A percentile compares a stretch with the other conserved stretches of the same genome.
phyloP scores from a whole-genome alignment of 306 rosid species.

The Rosa rugosa region DNA sequence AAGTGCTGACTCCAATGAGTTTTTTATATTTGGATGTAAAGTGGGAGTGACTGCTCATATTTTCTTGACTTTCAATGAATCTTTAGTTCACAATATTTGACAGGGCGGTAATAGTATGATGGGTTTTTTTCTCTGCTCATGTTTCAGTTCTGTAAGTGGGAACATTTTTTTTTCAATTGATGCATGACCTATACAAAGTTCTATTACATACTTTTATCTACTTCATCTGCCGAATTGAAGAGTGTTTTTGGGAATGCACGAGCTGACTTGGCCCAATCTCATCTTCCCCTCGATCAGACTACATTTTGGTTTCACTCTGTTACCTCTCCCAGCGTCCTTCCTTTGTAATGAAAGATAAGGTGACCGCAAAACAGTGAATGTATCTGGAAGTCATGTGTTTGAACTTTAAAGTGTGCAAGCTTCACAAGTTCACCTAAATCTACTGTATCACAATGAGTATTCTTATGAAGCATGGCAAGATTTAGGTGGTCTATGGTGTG shows the following conservation, averaged over 20 bases:
- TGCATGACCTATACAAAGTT: conserved; percentile 18
- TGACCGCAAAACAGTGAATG: no score
- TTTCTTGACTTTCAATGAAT: background rate
- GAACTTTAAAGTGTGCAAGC: no score
- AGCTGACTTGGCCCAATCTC: background rate
- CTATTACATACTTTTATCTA: no score
- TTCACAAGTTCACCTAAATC: no score
- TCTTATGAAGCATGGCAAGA: no score
- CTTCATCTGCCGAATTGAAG: background rate
- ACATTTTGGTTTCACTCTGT: background rate
- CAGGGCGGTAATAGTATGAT: conserved; percentile 12
- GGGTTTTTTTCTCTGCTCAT: background rate
- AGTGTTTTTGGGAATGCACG: background rate
- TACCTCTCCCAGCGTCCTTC: background rate
- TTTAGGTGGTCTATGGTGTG: no score
- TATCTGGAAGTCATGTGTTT: no score
- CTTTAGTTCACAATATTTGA: conserved; percentile 28
- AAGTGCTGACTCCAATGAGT: conserved; percentile 27
- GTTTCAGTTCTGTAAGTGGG: conserved; percentile 15
- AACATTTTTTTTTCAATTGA: background rate
- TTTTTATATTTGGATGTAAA: conserved; percentile 28
- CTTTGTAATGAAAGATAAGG: no score
- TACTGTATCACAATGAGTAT: no score
- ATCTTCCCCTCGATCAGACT: background rate
- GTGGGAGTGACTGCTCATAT: conserved; percentile 27